A percentile compares a stretch with the other conserved stretches of the same genome.
Evolutionary conservation across 495 filamentous ascomycete genomes (phyloP).

Genomic region (Parathielavia appendiculata): DNA sequence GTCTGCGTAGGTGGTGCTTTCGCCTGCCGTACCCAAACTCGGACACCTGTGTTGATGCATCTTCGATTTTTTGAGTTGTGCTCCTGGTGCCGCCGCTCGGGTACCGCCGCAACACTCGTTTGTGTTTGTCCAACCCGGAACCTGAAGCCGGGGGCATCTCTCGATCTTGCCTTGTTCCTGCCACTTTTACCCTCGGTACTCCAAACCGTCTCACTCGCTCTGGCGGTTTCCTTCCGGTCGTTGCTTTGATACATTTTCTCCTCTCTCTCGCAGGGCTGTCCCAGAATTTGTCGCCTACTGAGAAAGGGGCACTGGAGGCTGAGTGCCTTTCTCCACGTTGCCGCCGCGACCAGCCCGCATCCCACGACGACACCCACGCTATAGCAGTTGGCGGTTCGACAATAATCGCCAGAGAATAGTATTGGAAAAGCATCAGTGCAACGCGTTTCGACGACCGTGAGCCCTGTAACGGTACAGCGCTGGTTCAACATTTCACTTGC

Average conservation of each 20-base stretch:
- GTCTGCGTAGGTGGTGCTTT: conserved; percentile 1
- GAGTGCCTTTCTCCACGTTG: conserved; percentile 15
- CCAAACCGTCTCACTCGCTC: conserved; percentile 45
- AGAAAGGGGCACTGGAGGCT: conserved; percentile 15
- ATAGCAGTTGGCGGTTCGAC: conserved; percentile 6
- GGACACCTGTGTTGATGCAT: conserved; percentile 10
- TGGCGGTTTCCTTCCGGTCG: conserved; percentile 42
- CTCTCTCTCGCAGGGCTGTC: not conserved
- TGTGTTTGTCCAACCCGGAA: conserved; percentile 14
- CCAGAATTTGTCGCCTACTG: not conserved
- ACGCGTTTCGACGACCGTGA: not conserved
- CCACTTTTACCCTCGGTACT: conserved; percentile 13
- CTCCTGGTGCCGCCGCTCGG: conserved; percentile 3
- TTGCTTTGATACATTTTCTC: conserved; percentile 18
- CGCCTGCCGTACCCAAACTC: conserved; percentile 9
- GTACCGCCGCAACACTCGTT: conserved; percentile 9
- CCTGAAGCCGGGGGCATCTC: conserved; percentile 22
- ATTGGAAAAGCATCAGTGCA: not conserved
- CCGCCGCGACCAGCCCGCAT: conserved; percentile 17
- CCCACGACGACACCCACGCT: not conserved
- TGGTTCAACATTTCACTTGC: not conserved
- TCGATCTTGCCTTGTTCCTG: conserved; percentile 28
- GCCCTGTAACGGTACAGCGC: not conserved
- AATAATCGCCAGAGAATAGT: conserved; percentile 15
- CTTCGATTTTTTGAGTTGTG: conserved; percentile 16